These are phyloP conservation scores for Lyophyllum semitale DNA, from an alignment of 768 basidiomycete species.

Conservation along the genomic window DNA sequence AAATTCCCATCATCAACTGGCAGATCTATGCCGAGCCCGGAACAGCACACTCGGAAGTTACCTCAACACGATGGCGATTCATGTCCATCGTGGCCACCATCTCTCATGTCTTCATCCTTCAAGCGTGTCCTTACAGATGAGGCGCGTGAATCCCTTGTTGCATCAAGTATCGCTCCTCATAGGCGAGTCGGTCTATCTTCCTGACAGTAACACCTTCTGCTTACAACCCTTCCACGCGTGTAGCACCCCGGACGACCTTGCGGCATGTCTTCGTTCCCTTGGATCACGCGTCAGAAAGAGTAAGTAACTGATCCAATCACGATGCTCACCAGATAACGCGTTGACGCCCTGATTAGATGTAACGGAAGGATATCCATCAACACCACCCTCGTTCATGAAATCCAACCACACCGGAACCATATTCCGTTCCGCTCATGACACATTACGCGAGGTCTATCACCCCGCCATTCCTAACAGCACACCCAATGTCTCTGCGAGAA, in stretches of 20 bases:
- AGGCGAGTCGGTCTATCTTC: slow-evolving; percentile 16
- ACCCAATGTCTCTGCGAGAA: slow-evolving; percentile 24
- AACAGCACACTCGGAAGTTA: slow-evolving; percentile 10
- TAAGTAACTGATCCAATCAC: slow-evolving; percentile 30
- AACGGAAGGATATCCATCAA: slow-evolving; percentile 55
- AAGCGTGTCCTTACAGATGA: slow-evolving; percentile 33
- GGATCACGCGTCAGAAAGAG: slow-evolving; percentile 64
- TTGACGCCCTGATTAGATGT: slow-evolving; percentile 48
- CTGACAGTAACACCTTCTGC: background rate
- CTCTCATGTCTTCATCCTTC: slow-evolving; percentile 15
- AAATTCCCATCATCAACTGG: slow-evolving; percentile 12
- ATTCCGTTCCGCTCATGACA: slow-evolving; percentile 60
- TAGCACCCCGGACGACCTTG: slow-evolving; percentile 51
- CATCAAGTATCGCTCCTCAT: slow-evolving; percentile 10
- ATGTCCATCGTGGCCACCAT: no score
- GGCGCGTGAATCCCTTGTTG: slow-evolving; percentile 15
- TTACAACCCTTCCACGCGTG: background rate
- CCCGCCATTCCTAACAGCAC: slow-evolving; percentile 13
- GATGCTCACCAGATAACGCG: slow-evolving; percentile 18
- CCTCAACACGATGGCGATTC: background rate
- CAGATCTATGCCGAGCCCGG: slow-evolving; percentile 17
- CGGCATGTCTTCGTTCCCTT: slow-evolving; percentile 54
- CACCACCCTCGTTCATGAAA: slow-evolving; percentile 41
- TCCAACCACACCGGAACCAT: slow-evolving; percentile 41
- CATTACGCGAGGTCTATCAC: slow-evolving; percentile 46